A percentile compares a stretch with the other conserved stretches of the same genome.
Evolutionary conservation across 2,329 filamentous ascomycete species (phyloP).

Genomic region (Penicillium sp.): DNA sequence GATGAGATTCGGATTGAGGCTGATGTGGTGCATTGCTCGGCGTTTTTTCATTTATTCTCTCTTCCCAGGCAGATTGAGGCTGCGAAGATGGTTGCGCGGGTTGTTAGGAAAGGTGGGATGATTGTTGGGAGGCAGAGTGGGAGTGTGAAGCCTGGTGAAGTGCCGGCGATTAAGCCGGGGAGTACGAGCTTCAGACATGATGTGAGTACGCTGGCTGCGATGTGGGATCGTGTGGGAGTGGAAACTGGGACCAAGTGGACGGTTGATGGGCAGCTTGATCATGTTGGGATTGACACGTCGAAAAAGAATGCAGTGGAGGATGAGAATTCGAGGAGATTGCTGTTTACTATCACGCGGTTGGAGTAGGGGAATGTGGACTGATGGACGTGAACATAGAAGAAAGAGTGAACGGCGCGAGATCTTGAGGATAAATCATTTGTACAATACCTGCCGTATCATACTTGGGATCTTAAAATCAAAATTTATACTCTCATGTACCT

Average conservation of each 20-base stretch:
- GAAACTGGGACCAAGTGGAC: slow-evolving; percentile 14
- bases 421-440: too few species aligned
- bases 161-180: slow-evolving; percentile 8
- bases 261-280: slow-evolving; percentile 7
- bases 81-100: slow-evolving; percentile 12
- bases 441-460: too few species aligned
- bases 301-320: slow-evolving; percentile 6
- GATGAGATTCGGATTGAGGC: slow-evolving; percentile 19
- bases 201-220: slow-evolving; percentile 15
- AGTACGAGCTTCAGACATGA: slow-evolving; percentile 9
- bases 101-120: slow-evolving; percentile 14
- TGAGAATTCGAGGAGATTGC: slow-evolving; percentile 3
- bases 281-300: background rate
- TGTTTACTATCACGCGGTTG: slow-evolving; percentile 3
- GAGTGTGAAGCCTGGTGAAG: slow-evolving; percentile 15
- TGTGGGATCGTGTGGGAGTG: slow-evolving; percentile 19
- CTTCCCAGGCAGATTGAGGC: slow-evolving; percentile 29
- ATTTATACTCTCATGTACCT: too few species aligned
- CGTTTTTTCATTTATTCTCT: slow-evolving; percentile 42
- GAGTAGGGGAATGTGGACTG: too few species aligned
- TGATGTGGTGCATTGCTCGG: slow-evolving; percentile 31
- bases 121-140: slow-evolving; percentile 23
- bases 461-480: too few species aligned
- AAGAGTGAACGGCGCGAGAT: too few species aligned
- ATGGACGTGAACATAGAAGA: too few species aligned